phyloP scores from a whole-genome alignment of 2,329 filamentous ascomycete genomes.

The Septoria petroselini region DNA sequence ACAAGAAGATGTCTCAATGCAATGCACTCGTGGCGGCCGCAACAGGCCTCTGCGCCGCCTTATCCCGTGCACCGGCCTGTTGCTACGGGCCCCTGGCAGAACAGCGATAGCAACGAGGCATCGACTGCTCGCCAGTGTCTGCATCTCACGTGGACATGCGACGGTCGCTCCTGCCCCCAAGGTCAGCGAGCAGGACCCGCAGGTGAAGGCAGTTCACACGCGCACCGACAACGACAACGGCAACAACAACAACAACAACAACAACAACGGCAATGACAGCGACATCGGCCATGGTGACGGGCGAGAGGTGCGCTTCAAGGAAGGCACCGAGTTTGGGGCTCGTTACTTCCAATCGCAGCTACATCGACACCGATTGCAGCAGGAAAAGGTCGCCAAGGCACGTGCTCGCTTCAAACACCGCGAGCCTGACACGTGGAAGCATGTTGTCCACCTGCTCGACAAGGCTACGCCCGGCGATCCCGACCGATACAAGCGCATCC shows the following conservation, averaged over 20 bases:
- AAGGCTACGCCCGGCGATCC: conserved; percentile 15
- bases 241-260: too few species aligned
- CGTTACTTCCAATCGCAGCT: conserved; percentile 5
- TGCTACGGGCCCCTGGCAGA: too few species aligned
- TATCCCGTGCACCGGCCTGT: conserved; percentile 26
- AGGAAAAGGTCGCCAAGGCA: neutral
- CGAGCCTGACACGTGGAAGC: conserved; percentile 19
- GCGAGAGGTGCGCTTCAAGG: neutral
- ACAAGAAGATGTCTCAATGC: conserved; percentile 25
- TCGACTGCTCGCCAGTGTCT: too few species aligned
- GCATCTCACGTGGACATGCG: too few species aligned
- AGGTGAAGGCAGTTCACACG: too few species aligned
- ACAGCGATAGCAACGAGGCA: too few species aligned
- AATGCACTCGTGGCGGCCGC: conserved; percentile 22
- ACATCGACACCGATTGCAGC: neutral
- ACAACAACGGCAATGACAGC: too few species aligned
- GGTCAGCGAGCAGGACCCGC: too few species aligned
- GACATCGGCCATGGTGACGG: neutral
- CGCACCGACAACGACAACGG: too few species aligned
- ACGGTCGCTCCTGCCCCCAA: too few species aligned
- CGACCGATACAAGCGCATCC: conserved; percentile 19
- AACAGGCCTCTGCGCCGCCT: conserved; percentile 25
- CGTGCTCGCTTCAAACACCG: conserved; percentile 12
- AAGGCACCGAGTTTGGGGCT: neutral
- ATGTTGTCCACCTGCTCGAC: conserved; percentile 21